Base-by-base conservation (phyloP, 2,329 filamentous ascomycete species). In the Knoxdaviesia proteae region DNA sequence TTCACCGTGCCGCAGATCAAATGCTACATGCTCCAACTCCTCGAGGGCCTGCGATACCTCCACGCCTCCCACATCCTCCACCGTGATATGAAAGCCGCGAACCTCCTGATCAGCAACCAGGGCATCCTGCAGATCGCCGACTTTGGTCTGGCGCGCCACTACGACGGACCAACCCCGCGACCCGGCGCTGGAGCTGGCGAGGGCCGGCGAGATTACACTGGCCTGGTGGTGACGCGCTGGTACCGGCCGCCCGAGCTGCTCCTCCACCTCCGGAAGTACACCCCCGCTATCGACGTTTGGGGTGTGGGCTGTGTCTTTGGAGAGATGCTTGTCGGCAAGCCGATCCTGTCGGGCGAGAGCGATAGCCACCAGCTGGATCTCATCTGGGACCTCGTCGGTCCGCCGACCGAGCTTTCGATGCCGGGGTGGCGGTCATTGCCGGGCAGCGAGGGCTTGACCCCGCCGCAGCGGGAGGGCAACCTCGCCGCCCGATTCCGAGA, bases 251-350 rank as follows among this genome's bases (percentile, higher is more conserved):
- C 90, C 0, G 90, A 98, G 67, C 68, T 98, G 36, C 66, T 98
- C 33, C 69, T 98, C 40, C 81, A 88, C 49, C 67, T 98, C 33
- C 78, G 86, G 52, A 76, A 76, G 49, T 98, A 98, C 60, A 98
- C 90, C n/a, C 84, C 87, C 9, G 87, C 90, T 7, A 94, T 98
- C 53, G 90, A 98, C 59, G 76, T 98, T 62, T 98, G 90, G 90
- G 90, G 90, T 51, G 88, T 94, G 50, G 90, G 88, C n/a, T 98
- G 90, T 55, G 86, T 98, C 3, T 94, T 98, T 60, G 90, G 86
- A 42, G 90, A 98, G 57, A 98, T 98, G 88, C 80, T 94, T 49
- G 76, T 84, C 51, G 79, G 84, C 35, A 93, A 88, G 57, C 90
- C 90, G 0, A 96, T 98, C 42, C 68, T 98, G 38, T 74, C 86